Percentiles rank a stretch among this genome's conserved stretches.
Evolutionary conservation across 345 rosid species (phyloP).

Genomic region (Iberis pinnata): DNA sequence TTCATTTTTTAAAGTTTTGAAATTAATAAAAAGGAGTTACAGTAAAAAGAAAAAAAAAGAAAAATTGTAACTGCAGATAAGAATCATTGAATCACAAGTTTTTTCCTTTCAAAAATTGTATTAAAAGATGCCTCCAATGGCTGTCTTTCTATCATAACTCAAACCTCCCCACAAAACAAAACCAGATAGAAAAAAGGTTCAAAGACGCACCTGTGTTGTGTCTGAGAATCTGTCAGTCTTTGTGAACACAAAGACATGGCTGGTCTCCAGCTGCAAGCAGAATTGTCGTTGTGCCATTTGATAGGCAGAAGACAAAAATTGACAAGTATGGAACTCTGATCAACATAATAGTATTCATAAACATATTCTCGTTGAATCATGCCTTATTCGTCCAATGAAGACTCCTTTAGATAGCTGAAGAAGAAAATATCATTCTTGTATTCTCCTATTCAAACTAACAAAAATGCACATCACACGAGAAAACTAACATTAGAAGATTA

Average conservation of each 20-base stretch:
- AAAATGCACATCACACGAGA: too few relatives aligned
- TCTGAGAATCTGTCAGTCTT: neutral
- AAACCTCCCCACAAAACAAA: neutral
- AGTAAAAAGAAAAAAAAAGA: too few relatives aligned
- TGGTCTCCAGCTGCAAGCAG: neutral
- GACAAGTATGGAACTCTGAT: neutral
- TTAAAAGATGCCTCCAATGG: too few relatives aligned
- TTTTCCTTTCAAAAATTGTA: too few relatives aligned
- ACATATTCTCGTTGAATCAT: slow-evolving; percentile 15
- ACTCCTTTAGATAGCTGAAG: slow-evolving; percentile 14
- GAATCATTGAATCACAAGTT: too few relatives aligned
- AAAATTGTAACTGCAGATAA: too few relatives aligned
- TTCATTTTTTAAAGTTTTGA: too few relatives aligned
- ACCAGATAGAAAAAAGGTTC: neutral
- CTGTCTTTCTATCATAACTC: too few relatives aligned
- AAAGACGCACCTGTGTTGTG: slow-evolving; percentile 9
- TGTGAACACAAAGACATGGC: slow-evolving; percentile 7
- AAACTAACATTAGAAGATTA: too few relatives aligned
- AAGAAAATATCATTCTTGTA: neutral
- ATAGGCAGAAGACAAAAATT: neutral
- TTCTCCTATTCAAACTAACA: too few relatives aligned
- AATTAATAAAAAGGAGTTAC: too few relatives aligned
- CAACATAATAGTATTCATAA: slow-evolving; percentile 11
- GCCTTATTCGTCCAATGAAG: slow-evolving; percentile 20
- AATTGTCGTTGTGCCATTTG: slow-evolving; percentile 1